Evolutionary conservation across 192 early-diverging fungal species (phyloP), one percentile per base, ranked within the genome.

Genomic region (Dispira parvispora): DNA sequence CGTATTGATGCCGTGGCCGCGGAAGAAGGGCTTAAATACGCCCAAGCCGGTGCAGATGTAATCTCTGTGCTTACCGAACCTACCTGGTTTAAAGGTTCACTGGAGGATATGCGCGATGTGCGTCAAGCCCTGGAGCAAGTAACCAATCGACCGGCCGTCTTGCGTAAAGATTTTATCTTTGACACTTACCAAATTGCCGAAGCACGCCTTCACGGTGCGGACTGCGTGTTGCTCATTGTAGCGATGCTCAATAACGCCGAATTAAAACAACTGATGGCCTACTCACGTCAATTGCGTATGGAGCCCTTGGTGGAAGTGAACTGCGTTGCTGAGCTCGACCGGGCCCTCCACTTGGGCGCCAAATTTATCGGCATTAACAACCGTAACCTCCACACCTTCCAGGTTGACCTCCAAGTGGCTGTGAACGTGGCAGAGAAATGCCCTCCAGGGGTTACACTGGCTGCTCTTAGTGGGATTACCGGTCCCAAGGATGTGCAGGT

Each of bases 271-370:
- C 77, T 96, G 12, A 78, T 96, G 63, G 72, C 66, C 6, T 94
- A 87, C 69, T 76, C 91, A 8, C 78, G 89, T 11, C 46, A 62
- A 8, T 75, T 97, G 20, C 87, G 87, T 8, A 99, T 99, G 85
- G 97, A 99, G 71, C 95, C 97, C n/a, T 75, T 99, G 64, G 95
- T 98, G 3, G 97, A 99, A 71, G 97, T 99, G 42, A 95, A 96
- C 66, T 88, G 84, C 65, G 75, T 68, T 21, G 82, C 80, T 42
- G 95, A 99, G 74, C 95, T 98, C 94, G 67, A 75, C 27, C 77
- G 81, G 49, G 97, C 97, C 0, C 66, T 95, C 26, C 78, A 77
- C 43, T 69, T 87, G 8, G 92, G 88, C 0, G 82, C 97, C 26
- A 81, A 80, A 66, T 83, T 98, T 25, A 87, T 99, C 68, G 97